phyloP scores from a whole-genome alignment of 208 protist species.

The Lotmaria passim region DNA sequence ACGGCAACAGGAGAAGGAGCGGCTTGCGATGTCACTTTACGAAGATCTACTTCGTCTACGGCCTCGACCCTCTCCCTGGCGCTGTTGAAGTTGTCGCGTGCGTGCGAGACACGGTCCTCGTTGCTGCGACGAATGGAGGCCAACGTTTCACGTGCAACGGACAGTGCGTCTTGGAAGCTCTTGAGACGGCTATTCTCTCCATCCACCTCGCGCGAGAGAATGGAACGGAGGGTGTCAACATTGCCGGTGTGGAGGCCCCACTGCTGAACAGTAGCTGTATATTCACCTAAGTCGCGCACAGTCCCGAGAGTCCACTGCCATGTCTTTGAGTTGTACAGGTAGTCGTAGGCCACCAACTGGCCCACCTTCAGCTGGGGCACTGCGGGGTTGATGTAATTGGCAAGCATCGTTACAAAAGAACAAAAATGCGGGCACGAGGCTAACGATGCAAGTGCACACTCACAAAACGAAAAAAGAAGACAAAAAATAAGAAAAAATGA shows the following conservation, averaged over 20 bases:
- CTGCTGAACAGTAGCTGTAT: constrained; percentile 52
- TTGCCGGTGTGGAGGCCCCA: constrained; percentile 63
- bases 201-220: constrained; percentile 58
- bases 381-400: constrained; percentile 18
- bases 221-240: constrained; percentile 46
- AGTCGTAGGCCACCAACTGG: constrained; percentile 70
- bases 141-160: constrained; percentile 48
- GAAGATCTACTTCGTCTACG: constrained; percentile 59
- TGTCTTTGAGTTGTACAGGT: constrained; percentile 48
- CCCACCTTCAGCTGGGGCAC: constrained; percentile 37
- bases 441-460: too few relatives aligned
- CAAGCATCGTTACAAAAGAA: neutral
- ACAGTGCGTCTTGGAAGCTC: constrained; percentile 60
- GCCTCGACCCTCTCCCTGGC: constrained; percentile 35
- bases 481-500: neutral
- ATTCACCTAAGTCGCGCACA: constrained; percentile 41
- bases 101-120: constrained; percentile 59
- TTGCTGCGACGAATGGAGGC: constrained; percentile 68
- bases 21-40: constrained; percentile 56
- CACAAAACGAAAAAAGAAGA: too few relatives aligned
- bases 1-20: constrained; percentile 61
- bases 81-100: constrained; percentile 41
- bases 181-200: constrained; percentile 51
- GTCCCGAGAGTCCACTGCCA: constrained; percentile 78
- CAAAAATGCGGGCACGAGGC: too few relatives aligned